Evolutionary conservation across 371 early-diverging fungal species (phyloP).

Genomic region (Actinomortierella wolfii): DNA sequence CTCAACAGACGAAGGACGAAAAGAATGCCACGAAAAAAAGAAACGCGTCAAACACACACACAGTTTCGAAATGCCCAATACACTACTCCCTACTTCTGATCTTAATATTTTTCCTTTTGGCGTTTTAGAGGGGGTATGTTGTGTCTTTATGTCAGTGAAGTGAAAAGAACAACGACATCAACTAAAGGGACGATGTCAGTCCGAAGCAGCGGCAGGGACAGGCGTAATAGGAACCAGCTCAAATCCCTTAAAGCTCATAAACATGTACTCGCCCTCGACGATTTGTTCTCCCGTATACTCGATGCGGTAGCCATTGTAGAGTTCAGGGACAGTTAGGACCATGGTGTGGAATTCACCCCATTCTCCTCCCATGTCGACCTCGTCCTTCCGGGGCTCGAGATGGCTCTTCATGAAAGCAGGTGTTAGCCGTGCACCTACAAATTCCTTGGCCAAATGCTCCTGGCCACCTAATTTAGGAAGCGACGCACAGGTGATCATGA

Average conservation of each 20-base stretch:
- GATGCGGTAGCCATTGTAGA: slow-evolving; percentile 41
- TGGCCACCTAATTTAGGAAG: slow-evolving; percentile 48
- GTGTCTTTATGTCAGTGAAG: no score
- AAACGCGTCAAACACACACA: no score
- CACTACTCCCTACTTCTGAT: no score
- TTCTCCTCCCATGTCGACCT: slow-evolving; percentile 56
- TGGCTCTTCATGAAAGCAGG: slow-evolving; percentile 31
- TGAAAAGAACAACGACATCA: no score
- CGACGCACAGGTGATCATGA: slow-evolving; percentile 54
- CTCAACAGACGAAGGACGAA: no score
- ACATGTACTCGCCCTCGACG: slow-evolving; percentile 48
- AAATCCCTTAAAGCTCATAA: slow-evolving; percentile 44
- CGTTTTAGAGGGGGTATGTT: no score
- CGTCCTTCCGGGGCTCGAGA: slow-evolving; percentile 21
- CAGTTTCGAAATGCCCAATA: no score
- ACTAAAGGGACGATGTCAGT: no score
- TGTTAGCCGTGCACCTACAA: slow-evolving; percentile 42
- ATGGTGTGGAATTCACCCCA: slow-evolving; percentile 64
- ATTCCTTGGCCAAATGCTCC: slow-evolving; percentile 18
- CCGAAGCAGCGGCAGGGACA: no score
- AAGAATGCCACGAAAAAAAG: no score
- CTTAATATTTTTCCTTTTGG: no score
- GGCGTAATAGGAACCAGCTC: slow-evolving; percentile 26
- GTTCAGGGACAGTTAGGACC: slow-evolving; percentile 55
- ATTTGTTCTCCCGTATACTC: slow-evolving; percentile 30